Evolutionary conservation across 2,329 filamentous ascomycete species (phyloP).

Genomic region (Paraconiothyrium brasiliense): DNA sequence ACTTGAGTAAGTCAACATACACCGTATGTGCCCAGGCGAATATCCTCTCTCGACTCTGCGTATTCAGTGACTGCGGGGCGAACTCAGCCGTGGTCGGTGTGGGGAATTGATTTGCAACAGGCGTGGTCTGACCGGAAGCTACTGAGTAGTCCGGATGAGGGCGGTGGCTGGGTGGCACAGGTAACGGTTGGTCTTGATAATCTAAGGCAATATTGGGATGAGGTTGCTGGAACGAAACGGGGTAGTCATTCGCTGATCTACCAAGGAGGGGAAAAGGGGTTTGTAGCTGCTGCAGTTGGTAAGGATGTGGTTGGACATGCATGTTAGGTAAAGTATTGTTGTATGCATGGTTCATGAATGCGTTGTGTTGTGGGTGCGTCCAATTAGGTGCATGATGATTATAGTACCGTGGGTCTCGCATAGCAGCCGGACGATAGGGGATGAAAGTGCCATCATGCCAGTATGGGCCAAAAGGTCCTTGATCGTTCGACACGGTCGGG

Average conservation of each 20-base stretch:
- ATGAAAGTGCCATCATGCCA: constrained; percentile 54
- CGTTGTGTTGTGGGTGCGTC: constrained; percentile 41
- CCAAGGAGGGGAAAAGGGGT: constrained; percentile 34
- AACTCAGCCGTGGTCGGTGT: constrained; percentile 45
- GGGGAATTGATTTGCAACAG: constrained; percentile 34
- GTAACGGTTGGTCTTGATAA: constrained; percentile 37
- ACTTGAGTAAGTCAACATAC: constrained; percentile 60
- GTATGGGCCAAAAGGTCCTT: constrained; percentile 52
- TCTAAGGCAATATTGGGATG: constrained; percentile 36
- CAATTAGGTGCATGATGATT: constrained; percentile 41
- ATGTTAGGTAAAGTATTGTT: constrained; percentile 37
- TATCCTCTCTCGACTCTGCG: constrained; percentile 54
- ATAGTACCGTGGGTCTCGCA: constrained; percentile 51
- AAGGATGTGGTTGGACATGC: constrained; percentile 37
- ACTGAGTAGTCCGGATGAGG: constrained; percentile 31
- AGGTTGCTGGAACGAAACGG: constrained; percentile 35
- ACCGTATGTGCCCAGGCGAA: constrained; percentile 59
- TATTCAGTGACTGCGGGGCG: constrained; percentile 53
- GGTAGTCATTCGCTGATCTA: constrained; percentile 35
- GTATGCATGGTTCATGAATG: constrained; percentile 39
- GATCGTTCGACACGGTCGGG: constrained; percentile 53
- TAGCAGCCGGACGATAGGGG: constrained; percentile 51
- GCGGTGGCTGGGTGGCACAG: constrained; percentile 33
- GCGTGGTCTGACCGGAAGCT: constrained; percentile 43
- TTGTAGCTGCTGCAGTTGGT: constrained; percentile 37